Base-by-base conservation (phyloP, 371 early-diverging fungal genomes). In the Apophysomyces variabilis region DNA sequence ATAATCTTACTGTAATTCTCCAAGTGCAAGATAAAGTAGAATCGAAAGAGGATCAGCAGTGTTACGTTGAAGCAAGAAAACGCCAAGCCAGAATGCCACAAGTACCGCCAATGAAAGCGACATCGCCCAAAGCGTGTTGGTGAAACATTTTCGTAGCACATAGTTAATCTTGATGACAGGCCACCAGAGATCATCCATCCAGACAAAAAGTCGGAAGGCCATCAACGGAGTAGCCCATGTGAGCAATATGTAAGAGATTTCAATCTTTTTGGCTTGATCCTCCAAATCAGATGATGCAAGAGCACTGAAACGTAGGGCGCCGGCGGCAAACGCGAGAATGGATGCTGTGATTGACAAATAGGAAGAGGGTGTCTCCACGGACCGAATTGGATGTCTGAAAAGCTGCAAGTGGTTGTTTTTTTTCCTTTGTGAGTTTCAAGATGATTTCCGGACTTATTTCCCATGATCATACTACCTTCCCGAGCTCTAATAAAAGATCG, bases 1-100 rank as follows among this genome's bases (percentile, higher is more conserved):
- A 35, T 16, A 21, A 50, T 71, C 77, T 77, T 73, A 81, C 82
- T 79, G 80, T 16, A 82, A 62, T n/a, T 79, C 83, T 57, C 78
- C 83, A 9, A 82, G 61, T 5, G 71, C 50, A 16, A 82, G 63
- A 32, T 73, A 63, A 7, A 70, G 70, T n/a, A 82, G 38, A 65
- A 79, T 69, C 4, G 67, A 41, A 21, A 72, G 39, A 9, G 73
- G 69, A 26, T 58, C 60, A 46, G 76, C 43, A 45, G 78, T 76
- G 37, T 77, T 67, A 11, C 67, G 72, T 44, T 82, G 79, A 4
- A 82, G 61, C 8, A 75, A 78, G 36, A 65, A 68, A n/a, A 82
- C 63, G 16, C 75, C 75, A 0, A 73, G 57, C 83, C 83, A 82
- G 43, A 82, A 82, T 1, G 73, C 70, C 14, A 75, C 8, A 7